Conservation (phyloP, 495 filamentous ascomycete species). For the Penicillium pancosmium region DNA sequence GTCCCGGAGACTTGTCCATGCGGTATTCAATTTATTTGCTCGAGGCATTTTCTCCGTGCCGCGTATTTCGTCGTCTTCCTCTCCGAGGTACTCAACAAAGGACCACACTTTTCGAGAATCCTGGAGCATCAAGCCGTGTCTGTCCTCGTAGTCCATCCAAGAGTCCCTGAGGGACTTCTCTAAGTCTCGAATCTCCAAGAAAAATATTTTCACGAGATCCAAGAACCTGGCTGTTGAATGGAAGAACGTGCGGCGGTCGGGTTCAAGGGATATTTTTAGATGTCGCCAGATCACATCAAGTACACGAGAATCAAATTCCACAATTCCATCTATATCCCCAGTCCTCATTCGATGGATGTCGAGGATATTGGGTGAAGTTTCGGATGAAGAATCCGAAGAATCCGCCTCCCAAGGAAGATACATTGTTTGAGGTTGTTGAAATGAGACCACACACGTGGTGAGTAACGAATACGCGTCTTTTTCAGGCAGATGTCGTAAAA, state of each 20-base stretch:
- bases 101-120: not conserved
- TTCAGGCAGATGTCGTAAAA: not conserved
- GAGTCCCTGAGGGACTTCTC: not conserved
- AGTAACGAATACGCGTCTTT: not conserved
- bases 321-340: not conserved
- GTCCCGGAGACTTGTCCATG: not conserved
- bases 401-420: not conserved
- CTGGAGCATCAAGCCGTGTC: not conserved
- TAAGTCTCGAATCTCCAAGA: not conserved
- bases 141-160: not conserved
- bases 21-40: not conserved
- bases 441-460: not conserved
- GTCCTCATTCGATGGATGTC: not conserved
- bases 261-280: not conserved
- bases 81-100: not conserved
- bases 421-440: not conserved
- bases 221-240: not conserved
- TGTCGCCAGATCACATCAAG: not conserved
- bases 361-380: not conserved
- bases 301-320: not conserved
- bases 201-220: not conserved
- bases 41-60: not conserved
- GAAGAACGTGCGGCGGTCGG: not conserved
- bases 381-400: not conserved
- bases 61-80: not conserved